phyloP scores from a whole-genome alignment of 139 green algal species.

The Chlorella sp. region DNA sequence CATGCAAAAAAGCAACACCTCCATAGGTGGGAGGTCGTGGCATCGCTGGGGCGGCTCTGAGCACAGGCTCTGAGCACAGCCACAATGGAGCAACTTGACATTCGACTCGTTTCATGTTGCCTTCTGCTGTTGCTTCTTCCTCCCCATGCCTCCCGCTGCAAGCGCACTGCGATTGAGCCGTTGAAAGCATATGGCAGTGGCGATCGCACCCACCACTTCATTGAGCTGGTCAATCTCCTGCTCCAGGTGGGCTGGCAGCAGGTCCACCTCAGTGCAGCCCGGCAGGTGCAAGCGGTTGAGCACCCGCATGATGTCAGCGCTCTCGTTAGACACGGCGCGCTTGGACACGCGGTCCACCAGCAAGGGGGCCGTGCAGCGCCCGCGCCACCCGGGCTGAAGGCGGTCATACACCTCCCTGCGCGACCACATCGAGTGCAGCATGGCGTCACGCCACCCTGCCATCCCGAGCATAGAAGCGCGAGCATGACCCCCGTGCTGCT shows the following conservation, averaged over 20 bases:
- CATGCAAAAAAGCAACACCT: no score
- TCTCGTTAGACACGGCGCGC: conserved; percentile 37
- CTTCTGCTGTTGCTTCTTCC: no score
- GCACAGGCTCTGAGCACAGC: no score
- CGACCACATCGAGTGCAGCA: conserved; percentile 8
- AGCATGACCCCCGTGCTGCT: neutral
- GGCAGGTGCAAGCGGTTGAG: conserved; percentile 50
- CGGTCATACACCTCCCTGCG: conserved; percentile 78
- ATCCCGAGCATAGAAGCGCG: neutral
- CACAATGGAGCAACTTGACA: no score
- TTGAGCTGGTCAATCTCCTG: conserved; percentile 67
- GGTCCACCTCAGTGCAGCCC: conserved; percentile 41
- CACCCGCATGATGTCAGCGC: conserved; percentile 61
- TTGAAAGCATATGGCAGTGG: no score
- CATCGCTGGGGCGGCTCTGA: no score
- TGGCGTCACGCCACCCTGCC: neutral
- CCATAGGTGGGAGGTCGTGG: no score
- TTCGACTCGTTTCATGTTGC: no score
- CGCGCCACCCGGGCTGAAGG: conserved; percentile 55
- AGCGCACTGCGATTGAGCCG: no score
- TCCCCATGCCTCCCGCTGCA: no score
- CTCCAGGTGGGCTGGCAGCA: conserved; percentile 48
- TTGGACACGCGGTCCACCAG: conserved; percentile 58
- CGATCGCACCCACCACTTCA: conserved; percentile 40
- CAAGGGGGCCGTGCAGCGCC: conserved; percentile 84